Conservation (phyloP, 2,329 filamentous ascomycete species). For the Ceratocystis colombiana region DNA sequence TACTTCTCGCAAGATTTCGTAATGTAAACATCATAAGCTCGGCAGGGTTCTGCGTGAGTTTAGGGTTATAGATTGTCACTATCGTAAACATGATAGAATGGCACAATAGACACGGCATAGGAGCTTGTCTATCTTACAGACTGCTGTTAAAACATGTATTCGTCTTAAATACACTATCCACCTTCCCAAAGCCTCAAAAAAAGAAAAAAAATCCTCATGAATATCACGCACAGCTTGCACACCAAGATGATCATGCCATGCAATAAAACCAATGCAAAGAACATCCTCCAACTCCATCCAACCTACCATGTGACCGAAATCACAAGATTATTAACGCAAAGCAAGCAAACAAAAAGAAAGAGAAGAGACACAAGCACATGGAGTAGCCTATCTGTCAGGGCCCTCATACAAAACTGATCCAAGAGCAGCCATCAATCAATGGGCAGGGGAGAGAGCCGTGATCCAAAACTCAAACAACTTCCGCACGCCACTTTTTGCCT, state of each 20-base stretch:
- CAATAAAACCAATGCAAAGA: constrained; percentile 7
- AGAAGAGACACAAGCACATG: background rate
- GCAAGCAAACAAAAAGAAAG: background rate
- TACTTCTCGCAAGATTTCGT: background rate
- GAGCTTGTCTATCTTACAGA: background rate
- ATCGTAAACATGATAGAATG: background rate
- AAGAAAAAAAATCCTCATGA: background rate
- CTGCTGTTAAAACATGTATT: constrained; percentile 1
- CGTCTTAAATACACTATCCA: background rate
- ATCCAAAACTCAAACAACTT: constrained; percentile 19
- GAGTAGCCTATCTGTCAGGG: background rate
- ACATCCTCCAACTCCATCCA: constrained; percentile 2
- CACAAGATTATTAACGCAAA: background rate
- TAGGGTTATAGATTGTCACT: background rate
- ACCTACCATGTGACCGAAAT: background rate
- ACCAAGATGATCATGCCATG: constrained; percentile 15
- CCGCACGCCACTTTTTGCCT: constrained; percentile 26
- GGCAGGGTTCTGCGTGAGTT: background rate
- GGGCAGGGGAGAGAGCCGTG: background rate
- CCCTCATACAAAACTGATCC: background rate
- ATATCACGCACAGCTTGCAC: background rate
- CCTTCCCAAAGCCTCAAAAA: background rate
- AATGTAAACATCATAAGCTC: background rate
- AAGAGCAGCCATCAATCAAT: background rate
- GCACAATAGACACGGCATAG: background rate